Conservation (phyloP, 2,329 filamentous ascomycete species). For the Aspergillus tamarii region DNA sequence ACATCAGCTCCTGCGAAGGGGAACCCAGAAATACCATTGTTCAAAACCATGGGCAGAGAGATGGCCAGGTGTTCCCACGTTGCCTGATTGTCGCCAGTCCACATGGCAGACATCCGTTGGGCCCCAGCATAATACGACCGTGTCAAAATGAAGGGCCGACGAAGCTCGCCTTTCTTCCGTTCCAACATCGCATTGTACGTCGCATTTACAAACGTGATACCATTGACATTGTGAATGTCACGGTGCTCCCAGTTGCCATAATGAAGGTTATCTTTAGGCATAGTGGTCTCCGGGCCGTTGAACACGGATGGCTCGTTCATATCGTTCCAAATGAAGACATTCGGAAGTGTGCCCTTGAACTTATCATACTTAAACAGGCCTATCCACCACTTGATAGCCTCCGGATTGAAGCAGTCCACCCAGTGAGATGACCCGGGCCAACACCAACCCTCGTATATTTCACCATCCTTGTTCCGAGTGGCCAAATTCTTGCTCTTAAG, state of each 20-base stretch:
- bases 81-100: slow-evolving; percentile 97
- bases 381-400: slow-evolving; percentile 88
- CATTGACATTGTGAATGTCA: slow-evolving; percentile 94
- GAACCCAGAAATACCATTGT: slow-evolving; percentile 88
- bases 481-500: slow-evolving; percentile 82
- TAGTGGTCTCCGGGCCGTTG: slow-evolving; percentile 96
- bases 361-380: slow-evolving; percentile 81
- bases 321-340: slow-evolving; percentile 97
- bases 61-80: slow-evolving; percentile 89
- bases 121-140: slow-evolving; percentile 90
- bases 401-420: slow-evolving; percentile 96
- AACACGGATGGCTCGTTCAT: slow-evolving; percentile 99
- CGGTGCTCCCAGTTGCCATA: slow-evolving; percentile 92
- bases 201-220: slow-evolving; percentile 92
- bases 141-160: slow-evolving; percentile 89
- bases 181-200: slow-evolving; percentile 83
- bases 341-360: slow-evolving; percentile 84
- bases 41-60: slow-evolving; percentile 89
- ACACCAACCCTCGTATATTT: slow-evolving; percentile 94
- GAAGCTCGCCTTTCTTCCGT: slow-evolving; percentile 81
- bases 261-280: slow-evolving; percentile 98
- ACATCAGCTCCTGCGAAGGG: slow-evolving; percentile 96
- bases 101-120: slow-evolving; percentile 91
- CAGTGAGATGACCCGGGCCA: slow-evolving; percentile 97
- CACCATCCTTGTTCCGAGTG: slow-evolving; percentile 85